Evolutionary conservation across 2,329 filamentous ascomycete species (phyloP), one percentile per base, ranked within the genome.

Genomic region (Thermothelomyces thermophilus): DNA sequence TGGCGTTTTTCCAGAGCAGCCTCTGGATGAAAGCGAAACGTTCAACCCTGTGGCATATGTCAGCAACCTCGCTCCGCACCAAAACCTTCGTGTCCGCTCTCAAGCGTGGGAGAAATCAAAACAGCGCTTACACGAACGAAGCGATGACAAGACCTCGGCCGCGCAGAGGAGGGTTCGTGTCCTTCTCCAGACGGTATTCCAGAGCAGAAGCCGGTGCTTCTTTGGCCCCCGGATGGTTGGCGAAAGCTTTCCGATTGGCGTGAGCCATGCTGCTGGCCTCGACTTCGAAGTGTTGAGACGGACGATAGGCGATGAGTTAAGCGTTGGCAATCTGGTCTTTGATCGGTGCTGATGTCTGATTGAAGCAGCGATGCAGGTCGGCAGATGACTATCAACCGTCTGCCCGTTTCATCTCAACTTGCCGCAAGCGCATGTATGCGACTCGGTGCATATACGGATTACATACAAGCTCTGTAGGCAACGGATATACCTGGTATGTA

Each of bases 1-100:
- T 67, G 41, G 86, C 83, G 69, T 89, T 88, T 42, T 68, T 70
- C 83, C 84, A 94, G 54, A 90, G 74, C 40, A 78, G 67, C 49
- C 73, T 76, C 52, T 86, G 83, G 8, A 91, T 55, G 37, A 77
- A 73, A 10, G 71, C 69, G n/a, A 83, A 68, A 22, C 76, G 78
- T 1, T 79, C 71, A 37, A 90, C 67, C 17, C 83, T 86, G 44
- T 2, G 20, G 33, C 19, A 10, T 42, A 22, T 17, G 46, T 50
- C 31, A 46, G 24, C 41, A 33, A 41, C 16, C 13, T 35, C 20
- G 30, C 10, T 31, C 13, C n/a, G n/a, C n/a, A n/a, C n/a, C n/a
- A n/a, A n/a, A n/a, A 16, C 3, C 22, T 28, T 16, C 17, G n/a
- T 5, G 19, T 39, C 24, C 16, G 20, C 7, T 39, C 30, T 14